A percentile compares a stretch with the other conserved stretches of the same genome.
These are phyloP conservation scores for Lactarius hengduanensis DNA, from an alignment of 768 basidiomycete genomes.

Conservation along the genomic window DNA sequence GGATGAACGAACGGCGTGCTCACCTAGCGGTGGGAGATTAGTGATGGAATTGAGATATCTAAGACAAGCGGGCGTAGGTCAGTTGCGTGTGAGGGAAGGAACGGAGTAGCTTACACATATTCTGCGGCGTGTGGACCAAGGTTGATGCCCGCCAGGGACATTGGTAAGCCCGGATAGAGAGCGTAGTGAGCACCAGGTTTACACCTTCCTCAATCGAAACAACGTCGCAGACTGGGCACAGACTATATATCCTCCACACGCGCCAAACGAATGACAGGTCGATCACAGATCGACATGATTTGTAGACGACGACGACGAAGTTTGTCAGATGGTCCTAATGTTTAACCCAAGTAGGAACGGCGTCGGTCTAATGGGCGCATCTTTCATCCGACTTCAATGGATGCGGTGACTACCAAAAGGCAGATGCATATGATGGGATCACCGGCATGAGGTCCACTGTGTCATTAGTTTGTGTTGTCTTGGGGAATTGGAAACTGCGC, in stretches of 20 bases:
- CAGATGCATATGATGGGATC: not conserved
- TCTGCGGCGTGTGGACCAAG: conserved; percentile 4
- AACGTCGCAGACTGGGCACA: not conserved
- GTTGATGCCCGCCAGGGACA: conserved; percentile 12
- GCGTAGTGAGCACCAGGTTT: not conserved
- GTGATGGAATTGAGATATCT: conserved; percentile 16
- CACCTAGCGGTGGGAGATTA: conserved; percentile 6
- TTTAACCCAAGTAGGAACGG: not conserved
- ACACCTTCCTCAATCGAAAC: not conserved
- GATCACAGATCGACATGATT: not conserved
- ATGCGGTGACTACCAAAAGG: not conserved
- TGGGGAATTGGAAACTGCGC: not conserved
- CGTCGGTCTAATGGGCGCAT: not conserved
- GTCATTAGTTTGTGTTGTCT: not conserved
- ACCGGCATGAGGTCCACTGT: not conserved
- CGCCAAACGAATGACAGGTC: not conserved
- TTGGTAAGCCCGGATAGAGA: conserved; percentile 10
- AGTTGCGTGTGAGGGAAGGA: not conserved
- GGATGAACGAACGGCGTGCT: not conserved
- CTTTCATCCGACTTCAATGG: not conserved
- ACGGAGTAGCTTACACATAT: not conserved
- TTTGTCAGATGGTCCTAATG: not conserved
- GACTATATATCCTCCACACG: conserved; percentile 4
- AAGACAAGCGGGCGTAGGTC: not conserved
- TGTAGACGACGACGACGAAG: not conserved